Evolutionary conservation across 768 basidiomycete genomes (phyloP), one percentile per base, ranked within the genome.

Genomic region (Coprinopsis strossmayeri): DNA sequence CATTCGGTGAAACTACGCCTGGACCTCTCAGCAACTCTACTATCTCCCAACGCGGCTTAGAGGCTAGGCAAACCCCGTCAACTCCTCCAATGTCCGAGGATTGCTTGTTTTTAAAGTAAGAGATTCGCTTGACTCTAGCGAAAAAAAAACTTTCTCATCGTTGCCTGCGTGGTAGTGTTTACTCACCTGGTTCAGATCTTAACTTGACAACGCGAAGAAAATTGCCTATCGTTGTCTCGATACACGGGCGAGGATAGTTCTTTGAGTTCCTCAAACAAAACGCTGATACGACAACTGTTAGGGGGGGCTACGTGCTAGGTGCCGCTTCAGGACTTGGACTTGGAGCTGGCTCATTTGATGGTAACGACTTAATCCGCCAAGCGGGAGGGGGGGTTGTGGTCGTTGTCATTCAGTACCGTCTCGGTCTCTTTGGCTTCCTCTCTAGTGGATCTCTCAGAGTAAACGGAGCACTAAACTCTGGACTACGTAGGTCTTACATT

Each of bases 401-500:
- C 3, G 71, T 74, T n/a, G 48, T 68, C 23, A 66, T 72, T 18
- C 73, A 75, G 53, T 75, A 75, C 49, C 65, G 73, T 15, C 52
- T 77, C 2, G 73, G 74, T 1, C 53, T 73, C 3, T 72, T 71
- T 45, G 75, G 76, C 10, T 78, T 77, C 57, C 56, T 79, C 28
- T 47, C 76, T 25, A 73, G 76, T 0, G 52, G 59, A 32, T 55
- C 65, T 18, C 67, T 78, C 10, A 71, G 77, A 47, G 54, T 64
- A 3, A 61, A 61, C 4, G 77, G 77, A 4, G 65, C 54, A 3
- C 54, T 76, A 42, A 79, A 79, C 39, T 73, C 72, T 15, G 77
- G 76, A n/a, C 53, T 79, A 42, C 61, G 77, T 78, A 49, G 49
- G 72, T 64, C n/a, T n/a, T n/a, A n/a, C n/a, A n/a, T n/a, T n/a